Evolutionary conservation across 495 filamentous ascomycete genomes (phyloP), one percentile per base, ranked within the genome.

Genomic region (Aspergillus homomorphus): DNA sequence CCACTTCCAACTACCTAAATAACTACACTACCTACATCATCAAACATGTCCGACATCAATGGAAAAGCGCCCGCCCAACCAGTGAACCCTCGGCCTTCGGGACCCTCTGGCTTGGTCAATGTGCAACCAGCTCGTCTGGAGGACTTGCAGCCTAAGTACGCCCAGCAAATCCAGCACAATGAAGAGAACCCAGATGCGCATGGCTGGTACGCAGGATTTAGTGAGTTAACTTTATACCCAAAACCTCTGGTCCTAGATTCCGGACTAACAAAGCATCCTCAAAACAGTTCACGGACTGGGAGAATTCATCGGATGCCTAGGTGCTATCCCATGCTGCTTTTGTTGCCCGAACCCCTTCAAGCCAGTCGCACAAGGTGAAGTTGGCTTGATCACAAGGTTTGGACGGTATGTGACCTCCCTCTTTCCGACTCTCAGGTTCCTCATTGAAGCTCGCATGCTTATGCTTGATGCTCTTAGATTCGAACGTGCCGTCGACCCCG

Each of bases 331-430:
- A 1, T 96, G 92, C 84, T 94, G 93, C 74, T 73, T 96, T 74
- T 79, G 84, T 70, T 96, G 90, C 74, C 95, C 95, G 28, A 99
- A 99, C 74, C 94, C 94, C 14, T 98, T 92, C 83, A 96, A 96
- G 79, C 84, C 84, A n/a, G 92, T 97, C 65, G 72, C 78, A 53
- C 93, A 97, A 72, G 94, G 94, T 65, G 90, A 94, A 65, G 94
- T 99, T 28, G 94, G 94, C 57, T 80, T 99, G 26, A 87, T 99
- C 63, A 96, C 92, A 65, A 92, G 89, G 71, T 99, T 98, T 63
- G 94, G 94, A 70, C 89, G 90, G 67, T 79, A 59, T 38, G 76
- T 72, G 44, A 21, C 21, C 24, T 21, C 21, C 18, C 14, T 51
- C 33, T 12, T 38, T 38, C 14, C 7, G 4, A 33, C 30, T 24